A percentile compares a stretch with the other conserved stretches of the same genome.
These are phyloP conservation scores for Begonia loranthoides DNA, from an alignment of 306 rosid species.

Conservation along the genomic window DNA sequence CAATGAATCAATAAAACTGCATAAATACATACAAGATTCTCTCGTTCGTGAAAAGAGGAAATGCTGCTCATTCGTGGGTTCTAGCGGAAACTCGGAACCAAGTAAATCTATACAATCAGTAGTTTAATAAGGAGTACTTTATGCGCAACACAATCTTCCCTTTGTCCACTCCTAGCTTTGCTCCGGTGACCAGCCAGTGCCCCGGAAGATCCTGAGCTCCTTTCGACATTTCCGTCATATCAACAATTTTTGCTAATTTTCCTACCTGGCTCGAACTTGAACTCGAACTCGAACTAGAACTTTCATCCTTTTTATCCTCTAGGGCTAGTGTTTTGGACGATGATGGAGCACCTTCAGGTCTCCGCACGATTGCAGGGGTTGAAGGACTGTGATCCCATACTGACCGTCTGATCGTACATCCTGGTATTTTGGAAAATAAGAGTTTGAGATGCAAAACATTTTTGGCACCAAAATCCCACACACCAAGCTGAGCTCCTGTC, in stretches of 20 bases:
- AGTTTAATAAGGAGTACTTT: constrained; percentile 81
- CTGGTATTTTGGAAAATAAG: constrained; percentile 87
- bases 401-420: constrained; percentile 86
- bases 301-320: constrained; percentile 71
- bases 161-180: constrained; percentile 95
- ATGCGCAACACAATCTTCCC: constrained; percentile 79
- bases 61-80: no score
- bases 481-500: constrained; percentile 96
- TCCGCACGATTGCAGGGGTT: constrained; percentile 23
- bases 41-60: no score
- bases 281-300: constrained; percentile 22
- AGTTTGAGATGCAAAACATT: constrained; percentile 88
- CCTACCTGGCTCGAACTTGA: constrained; percentile 31
- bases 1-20: no score
- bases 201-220: constrained; percentile 98
- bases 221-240: constrained; percentile 83
- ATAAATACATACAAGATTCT: no score
- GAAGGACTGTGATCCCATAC: constrained; percentile 97
- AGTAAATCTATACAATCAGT: no score
- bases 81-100: no score
- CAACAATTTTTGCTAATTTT: constrained; percentile 75
- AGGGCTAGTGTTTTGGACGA: constrained; percentile 41
- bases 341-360: constrained; percentile 61
- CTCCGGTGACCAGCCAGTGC: constrained; percentile 98
- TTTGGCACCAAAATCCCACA: constrained; percentile 94